phyloP scores from a whole-genome alignment of 75 land plant species.

The Pinus taeda region DNA sequence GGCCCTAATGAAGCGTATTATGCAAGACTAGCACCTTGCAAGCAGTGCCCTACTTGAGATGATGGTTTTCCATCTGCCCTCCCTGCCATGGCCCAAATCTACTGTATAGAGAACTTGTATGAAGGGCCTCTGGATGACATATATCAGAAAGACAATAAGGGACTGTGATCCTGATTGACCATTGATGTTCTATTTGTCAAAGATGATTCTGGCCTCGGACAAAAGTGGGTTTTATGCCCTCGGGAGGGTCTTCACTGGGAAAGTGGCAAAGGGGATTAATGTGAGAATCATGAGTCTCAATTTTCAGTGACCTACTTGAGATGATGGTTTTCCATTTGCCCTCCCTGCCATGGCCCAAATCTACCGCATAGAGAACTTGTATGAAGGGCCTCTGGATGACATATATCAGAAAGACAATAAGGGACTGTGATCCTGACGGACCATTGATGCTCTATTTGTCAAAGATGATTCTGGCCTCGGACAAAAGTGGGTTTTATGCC shows the following conservation, averaged over 20 bases:
- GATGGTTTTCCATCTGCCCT: constrained; percentile 86
- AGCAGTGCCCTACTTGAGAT: constrained; percentile 72
- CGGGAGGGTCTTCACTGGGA: constrained; percentile 51
- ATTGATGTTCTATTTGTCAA: constrained; percentile 68
- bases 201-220: constrained; percentile 84
- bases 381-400: constrained; percentile 80
- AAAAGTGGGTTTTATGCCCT: constrained; percentile 61
- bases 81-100: constrained; percentile 76
- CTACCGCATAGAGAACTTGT: constrained; percentile 82
- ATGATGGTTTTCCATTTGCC: constrained; percentile 90
- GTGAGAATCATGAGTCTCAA: constrained; percentile 67
- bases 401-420: constrained; percentile 64
- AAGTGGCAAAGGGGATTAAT: constrained; percentile 47
- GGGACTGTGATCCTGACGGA: constrained; percentile 76
- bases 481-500: constrained; percentile 61
- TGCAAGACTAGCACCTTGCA: constrained; percentile 88
- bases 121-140: constrained; percentile 75
- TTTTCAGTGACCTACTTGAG: constrained; percentile 48
- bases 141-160: constrained; percentile 71
- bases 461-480: constrained; percentile 83
- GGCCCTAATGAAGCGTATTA: constrained; percentile 78
- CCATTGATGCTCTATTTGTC: constrained; percentile 71
- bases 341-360: constrained; percentile 75
- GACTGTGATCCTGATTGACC: constrained; percentile 76
- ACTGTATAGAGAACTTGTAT: constrained; percentile 81